Evolutionary conservation across 148 eudicot species (phyloP), one percentile per base, ranked within the genome.

Genomic region (Selenicereus undatus): DNA sequence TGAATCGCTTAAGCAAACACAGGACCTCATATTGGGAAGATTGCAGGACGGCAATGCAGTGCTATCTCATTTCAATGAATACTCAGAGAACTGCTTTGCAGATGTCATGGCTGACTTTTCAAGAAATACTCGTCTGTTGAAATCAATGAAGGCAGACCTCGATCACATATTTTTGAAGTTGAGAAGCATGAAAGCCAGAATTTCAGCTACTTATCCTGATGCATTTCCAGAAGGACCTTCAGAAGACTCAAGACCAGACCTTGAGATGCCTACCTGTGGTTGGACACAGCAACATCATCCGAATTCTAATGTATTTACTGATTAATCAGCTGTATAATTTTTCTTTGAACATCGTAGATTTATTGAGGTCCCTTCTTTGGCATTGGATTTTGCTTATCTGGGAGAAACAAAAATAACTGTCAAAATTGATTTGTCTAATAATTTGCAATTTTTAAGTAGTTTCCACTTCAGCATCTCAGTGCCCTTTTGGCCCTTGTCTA

Each of bases 41-140:
- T 81, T 96, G 79, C 99, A 93, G 85, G 99, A 96, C 83, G 92
- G 97, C 78, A 92, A 96, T 88, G 99, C 97, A 51, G 99, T 94
- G 26, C 87, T 96, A 58, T 91, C 99, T 3, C 98, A 96, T 86
- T 96, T 90, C 82, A 96, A 96, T 35, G 94, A 92, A 52, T 91
- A 87, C 75, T 94, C 98, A 0, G 97, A 94, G 83, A 87, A 88
- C 75, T 96, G 98, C 81, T 92, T 87, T 75, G 82, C 89, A 4
- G 95, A 96, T 75, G 93, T 94, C 81, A 87, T 91, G 78, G 82
- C 84, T 12, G 97, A 94, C 79, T 90, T 96, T 64, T 83, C 98
- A 1, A 90, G 81, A 85, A 91, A 92, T 83, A 89, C 98, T 21
- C 94, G 90, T 43, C 86, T 92, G 51, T 78, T 96, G 84, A 90